A percentile compares a stretch with the other conserved stretches of the same genome.
Evolutionary conservation across 139 green algal species (phyloP).

Genomic region (Parachlorella kessleri): DNA sequence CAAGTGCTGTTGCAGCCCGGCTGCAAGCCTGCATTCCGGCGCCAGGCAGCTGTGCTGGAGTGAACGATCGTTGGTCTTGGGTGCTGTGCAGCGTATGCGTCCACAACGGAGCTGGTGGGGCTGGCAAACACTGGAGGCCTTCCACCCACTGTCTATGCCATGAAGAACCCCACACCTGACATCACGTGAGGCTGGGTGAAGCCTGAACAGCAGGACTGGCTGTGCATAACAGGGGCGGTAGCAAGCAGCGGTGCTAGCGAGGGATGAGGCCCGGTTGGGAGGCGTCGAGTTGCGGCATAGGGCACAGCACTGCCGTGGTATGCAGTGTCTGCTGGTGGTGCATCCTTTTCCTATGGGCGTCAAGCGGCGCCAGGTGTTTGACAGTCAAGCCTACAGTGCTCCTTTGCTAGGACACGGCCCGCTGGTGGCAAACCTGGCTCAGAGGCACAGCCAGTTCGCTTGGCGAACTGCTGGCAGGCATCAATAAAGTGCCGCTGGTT

Average conservation of each 20-base stretch:
- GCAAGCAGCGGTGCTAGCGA: not conserved
- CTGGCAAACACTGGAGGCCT: conserved; percentile 48
- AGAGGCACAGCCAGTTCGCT: no score
- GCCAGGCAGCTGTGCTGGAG: not conserved
- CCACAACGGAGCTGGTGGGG: conserved; percentile 12
- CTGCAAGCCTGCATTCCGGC: conserved; percentile 10
- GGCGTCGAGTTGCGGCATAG: no score
- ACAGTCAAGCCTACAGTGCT: no score
- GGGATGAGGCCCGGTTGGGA: no score
- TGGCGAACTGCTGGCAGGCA: no score
- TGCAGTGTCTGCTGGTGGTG: no score
- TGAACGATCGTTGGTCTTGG: not conserved
- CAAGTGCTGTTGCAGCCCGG: not conserved
- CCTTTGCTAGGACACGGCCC: no score
- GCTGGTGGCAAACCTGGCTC: no score
- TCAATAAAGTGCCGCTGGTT: no score
- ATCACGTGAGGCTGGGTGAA: conserved; percentile 59
- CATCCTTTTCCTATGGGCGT: no score
- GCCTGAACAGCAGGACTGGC: not conserved
- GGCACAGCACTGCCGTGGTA: no score
- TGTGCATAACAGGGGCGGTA: not conserved
- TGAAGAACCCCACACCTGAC: conserved; percentile 74
- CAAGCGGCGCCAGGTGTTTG: no score
- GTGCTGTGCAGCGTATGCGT: conserved; percentile 35
- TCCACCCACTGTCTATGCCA: conserved; percentile 50